Conservation (phyloP, 495 filamentous ascomycete genomes). For the Friedmanniomyces simplex region DNA sequence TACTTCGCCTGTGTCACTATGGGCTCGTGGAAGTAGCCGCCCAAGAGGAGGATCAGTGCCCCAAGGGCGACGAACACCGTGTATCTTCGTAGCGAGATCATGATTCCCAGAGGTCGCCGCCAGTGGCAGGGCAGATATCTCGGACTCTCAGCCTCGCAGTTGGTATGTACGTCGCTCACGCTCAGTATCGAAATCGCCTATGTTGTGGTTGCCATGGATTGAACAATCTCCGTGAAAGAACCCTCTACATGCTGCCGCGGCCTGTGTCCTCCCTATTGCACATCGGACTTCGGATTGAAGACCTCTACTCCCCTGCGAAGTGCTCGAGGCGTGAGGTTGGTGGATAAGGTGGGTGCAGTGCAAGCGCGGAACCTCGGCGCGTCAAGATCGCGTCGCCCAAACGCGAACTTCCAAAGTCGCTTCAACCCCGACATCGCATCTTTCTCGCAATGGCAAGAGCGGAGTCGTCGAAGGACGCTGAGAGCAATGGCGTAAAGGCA, state of each 20-base stretch:
- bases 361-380: not conserved
- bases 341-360: not conserved
- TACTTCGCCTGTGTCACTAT: not conserved
- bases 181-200: too few relatives aligned
- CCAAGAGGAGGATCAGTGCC: not conserved
- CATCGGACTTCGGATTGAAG: too few relatives aligned
- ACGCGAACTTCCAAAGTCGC: not conserved
- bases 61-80: not conserved
- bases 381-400: not conserved
- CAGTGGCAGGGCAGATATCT: not conserved
- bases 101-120: not conserved
- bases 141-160: too few relatives aligned
- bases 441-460: slow-evolving; percentile 34
- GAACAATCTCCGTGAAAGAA: too few relatives aligned
- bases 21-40: slow-evolving; percentile 2
- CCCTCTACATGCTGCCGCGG: too few relatives aligned
- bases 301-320: too few relatives aligned
- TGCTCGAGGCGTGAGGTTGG: not conserved
- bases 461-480: slow-evolving; percentile 69
- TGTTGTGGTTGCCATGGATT: too few relatives aligned
- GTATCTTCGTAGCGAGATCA: slow-evolving; percentile 11
- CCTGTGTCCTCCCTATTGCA: too few relatives aligned
- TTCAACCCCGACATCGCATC: not conserved
- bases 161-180: too few relatives aligned
- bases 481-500: slow-evolving; percentile 56